Evolutionary conservation across 768 basidiomycete species (phyloP).

Genomic region (Leccinum disarticulatum): DNA sequence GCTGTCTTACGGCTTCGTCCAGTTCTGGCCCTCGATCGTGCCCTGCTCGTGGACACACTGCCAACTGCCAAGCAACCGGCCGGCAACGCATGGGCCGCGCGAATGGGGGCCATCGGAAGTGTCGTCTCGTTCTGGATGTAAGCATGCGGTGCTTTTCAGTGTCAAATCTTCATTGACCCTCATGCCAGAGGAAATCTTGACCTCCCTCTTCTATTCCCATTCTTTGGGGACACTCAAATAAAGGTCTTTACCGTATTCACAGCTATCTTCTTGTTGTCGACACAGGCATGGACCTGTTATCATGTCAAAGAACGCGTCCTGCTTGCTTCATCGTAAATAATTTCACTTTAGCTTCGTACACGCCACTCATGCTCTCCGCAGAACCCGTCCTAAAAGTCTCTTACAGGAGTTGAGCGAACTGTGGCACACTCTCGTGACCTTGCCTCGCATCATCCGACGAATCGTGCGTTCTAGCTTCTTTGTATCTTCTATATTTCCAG

Average conservation of each 20-base stretch:
- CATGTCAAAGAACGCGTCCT: slow-evolving; percentile 76
- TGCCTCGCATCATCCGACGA: slow-evolving; percentile 74
- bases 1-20: slow-evolving; percentile 30
- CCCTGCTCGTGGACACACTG: slow-evolving; percentile 83
- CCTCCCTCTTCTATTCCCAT: slow-evolving; percentile 66
- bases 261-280: slow-evolving; percentile 58
- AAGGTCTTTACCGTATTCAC: slow-evolving; percentile 80
- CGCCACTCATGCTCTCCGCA: slow-evolving; percentile 12
- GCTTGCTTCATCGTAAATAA: slow-evolving; percentile 38
- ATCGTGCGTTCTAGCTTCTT: slow-evolving; percentile 56
- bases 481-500: background rate
- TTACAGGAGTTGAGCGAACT: slow-evolving; percentile 57
- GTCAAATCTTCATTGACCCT: background rate
- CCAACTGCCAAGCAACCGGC: slow-evolving; percentile 72
- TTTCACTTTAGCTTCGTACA: background rate
- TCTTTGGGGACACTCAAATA: slow-evolving; percentile 77
- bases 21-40: slow-evolving; percentile 91
- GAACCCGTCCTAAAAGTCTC: slow-evolving; percentile 30
- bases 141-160: slow-evolving; percentile 24
- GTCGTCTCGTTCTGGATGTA: slow-evolving; percentile 88
- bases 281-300: slow-evolving; percentile 62
- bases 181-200: slow-evolving; percentile 71
- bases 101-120: slow-evolving; percentile 88
- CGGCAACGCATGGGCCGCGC: slow-evolving; percentile 93
- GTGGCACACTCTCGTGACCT: slow-evolving; percentile 64